Conservation (phyloP, 352 stramenopile species). For the Peronospora destructor region DNA sequence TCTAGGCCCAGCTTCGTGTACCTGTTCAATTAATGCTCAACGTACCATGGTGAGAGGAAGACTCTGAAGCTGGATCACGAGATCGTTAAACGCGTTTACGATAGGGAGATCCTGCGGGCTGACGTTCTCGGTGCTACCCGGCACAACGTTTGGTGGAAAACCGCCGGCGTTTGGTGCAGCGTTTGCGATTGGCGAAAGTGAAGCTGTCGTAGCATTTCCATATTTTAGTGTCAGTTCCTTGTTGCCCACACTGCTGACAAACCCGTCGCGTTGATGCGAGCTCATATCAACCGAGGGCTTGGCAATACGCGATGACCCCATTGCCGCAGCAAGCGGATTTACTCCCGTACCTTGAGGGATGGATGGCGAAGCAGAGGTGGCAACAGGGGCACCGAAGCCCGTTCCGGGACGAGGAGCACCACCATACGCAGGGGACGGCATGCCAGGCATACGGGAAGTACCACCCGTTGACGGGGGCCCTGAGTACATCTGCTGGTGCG, state of each 20-base stretch:
- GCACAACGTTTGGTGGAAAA: conserved; percentile 42
- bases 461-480: conserved; percentile 31
- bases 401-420: conserved; percentile 30
- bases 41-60: conserved; percentile 79
- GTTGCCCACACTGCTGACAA: conserved; percentile 81
- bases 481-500: conserved; percentile 33
- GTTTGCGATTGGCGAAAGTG: conserved; percentile 47
- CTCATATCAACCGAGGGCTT: conserved; percentile 79
- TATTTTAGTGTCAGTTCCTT: conserved; percentile 85
- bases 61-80: conserved; percentile 62
- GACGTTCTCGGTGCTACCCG: conserved; percentile 70
- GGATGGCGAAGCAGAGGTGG: conserved; percentile 23
- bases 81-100: conserved; percentile 73
- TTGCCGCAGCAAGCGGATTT: conserved; percentile 53
- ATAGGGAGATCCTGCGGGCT: conserved; percentile 68
- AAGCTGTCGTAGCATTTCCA: conserved; percentile 58
- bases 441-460: conserved; percentile 21
- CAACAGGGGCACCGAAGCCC: conserved; percentile 32
- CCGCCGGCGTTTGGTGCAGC: conserved; percentile 28
- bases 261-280: conserved; percentile 76
- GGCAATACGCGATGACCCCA: conserved; percentile 67
- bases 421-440: conserved; percentile 24
- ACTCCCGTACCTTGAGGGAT: conserved; percentile 62
- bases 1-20: background rate
- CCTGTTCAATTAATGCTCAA: conserved; percentile 3